Evolutionary conservation across 1,139 yeast species (phyloP), one percentile per base, ranked within the genome.

Genomic region (Candida sp.): DNA sequence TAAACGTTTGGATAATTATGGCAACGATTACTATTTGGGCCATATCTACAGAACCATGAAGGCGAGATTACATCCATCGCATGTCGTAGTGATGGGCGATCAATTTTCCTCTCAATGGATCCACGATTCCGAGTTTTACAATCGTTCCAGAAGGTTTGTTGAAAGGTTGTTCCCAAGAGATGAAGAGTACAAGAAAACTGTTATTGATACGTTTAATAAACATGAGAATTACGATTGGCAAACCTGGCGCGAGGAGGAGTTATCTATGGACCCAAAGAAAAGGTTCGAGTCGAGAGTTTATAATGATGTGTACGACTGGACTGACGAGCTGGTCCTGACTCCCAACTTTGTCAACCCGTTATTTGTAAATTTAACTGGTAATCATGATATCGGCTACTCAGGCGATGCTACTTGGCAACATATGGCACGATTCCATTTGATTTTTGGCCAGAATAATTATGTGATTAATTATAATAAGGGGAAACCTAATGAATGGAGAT

Each of bases 21-120:
- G 97, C 1, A 93, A 91, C 63, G 98, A 93, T 67, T 77, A 81
- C 55, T 93, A 84, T 57, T 67, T 93, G 50, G 95, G 96, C 3
- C 97, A 91, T 57, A 82, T 91, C 34, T 90, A 85, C 61, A 54
- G 64, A 1, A 75, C 77, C 11, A 82, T 91, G 86, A 75, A 77
- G 51, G 55, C 57, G 9, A 66, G 90, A 49, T 15, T 15, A 15
- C 52, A 70, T 3, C 99, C 99, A 1, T 76, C 84, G 25, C 91
- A 84, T 61, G 91, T 88, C 8, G 87, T 88, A 0, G 95, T 90
- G 0, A 77, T 93, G 82, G 99, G 99, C 1, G 99, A 93, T 63
- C 73, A 89, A 51, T 82, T 93, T 50, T 87, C 96, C n/a, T 85
- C 95, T 11, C 99, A 93, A 66, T 93, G 99, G 98, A 89, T 93